phyloP scores from a whole-genome alignment of 2,329 filamentous ascomycete genomes.

The Pseudogymnoascus sp. region DNA sequence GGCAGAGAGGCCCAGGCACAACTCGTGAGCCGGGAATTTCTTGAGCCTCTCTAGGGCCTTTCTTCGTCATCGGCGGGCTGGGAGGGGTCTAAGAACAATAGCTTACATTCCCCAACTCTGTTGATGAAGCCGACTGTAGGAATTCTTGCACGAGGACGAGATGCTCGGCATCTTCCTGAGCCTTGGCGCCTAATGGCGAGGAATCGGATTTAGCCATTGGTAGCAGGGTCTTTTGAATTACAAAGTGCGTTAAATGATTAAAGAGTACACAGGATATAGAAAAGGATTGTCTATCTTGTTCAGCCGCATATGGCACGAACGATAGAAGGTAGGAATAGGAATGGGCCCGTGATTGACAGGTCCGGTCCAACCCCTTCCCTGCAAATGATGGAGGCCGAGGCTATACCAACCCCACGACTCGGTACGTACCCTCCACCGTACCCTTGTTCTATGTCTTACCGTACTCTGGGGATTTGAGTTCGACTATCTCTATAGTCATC shows the following conservation, averaged over 20 bases:
- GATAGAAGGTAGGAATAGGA: too few relatives aligned
- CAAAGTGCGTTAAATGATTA: not conserved
- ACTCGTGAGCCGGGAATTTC: conserved; percentile 8
- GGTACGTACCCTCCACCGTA: conserved; percentile 1
- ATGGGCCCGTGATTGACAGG: not conserved
- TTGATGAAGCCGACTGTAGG: not conserved
- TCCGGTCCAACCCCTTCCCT: not conserved
- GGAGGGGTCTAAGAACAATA: not conserved
- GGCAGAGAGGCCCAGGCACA: not conserved
- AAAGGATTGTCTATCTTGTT: not conserved
- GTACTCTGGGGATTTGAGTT: not conserved
- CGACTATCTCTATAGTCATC: not conserved
- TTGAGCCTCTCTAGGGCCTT: too few relatives aligned
- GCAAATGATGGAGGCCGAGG: not conserved
- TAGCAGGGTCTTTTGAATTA: not conserved
- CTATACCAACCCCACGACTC: not conserved
- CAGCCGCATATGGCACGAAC: not conserved
- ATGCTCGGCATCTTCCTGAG: not conserved
- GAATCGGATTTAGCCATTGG: not conserved
- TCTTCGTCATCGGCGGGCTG: not conserved
- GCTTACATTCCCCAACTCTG: not conserved
- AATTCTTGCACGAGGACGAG: not conserved
- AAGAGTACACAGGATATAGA: not conserved
- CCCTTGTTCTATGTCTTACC: not conserved
- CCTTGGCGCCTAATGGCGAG: not conserved